Percentiles rank a stretch among this genome's conserved stretches.
Conservation (phyloP, 768 basidiomycete species). For the Podaxis rugospora region DNA sequence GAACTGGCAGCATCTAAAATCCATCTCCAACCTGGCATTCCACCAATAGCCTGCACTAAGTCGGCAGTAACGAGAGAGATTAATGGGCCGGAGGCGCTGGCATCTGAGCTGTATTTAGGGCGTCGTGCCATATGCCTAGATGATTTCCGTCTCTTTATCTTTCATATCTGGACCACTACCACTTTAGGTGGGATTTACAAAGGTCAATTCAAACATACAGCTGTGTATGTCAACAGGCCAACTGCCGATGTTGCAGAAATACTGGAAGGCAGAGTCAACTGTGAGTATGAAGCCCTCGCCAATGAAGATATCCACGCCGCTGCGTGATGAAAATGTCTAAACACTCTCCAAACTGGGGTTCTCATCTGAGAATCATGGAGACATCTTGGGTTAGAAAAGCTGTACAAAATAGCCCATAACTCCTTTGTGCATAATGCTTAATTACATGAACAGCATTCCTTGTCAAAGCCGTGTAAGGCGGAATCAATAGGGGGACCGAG, state of each 20-base stretch:
- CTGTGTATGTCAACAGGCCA: constrained; percentile 19
- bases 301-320: background rate
- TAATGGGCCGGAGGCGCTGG: constrained; percentile 35
- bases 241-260: constrained; percentile 18
- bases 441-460: too few species aligned
- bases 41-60: constrained; percentile 40
- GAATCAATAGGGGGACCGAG: too few species aligned
- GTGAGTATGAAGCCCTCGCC: background rate
- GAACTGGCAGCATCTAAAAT: constrained; percentile 27
- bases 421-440: background rate
- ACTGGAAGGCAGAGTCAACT: constrained; percentile 3
- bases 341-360: constrained; percentile 17
- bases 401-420: background rate
- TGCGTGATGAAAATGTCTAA: constrained; percentile 21
- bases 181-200: background rate
- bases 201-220: background rate
- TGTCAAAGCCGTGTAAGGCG: too few species aligned
- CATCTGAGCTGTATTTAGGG: constrained; percentile 18
- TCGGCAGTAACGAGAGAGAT: constrained; percentile 45
- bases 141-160: constrained; percentile 15
- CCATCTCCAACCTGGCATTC: constrained; percentile 42
- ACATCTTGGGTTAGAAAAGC: background rate
- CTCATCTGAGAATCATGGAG: too few species aligned
- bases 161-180: constrained; percentile 15
- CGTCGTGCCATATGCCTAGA: constrained; percentile 11